These are phyloP conservation scores for Balamuthia mandrillaris DNA, from an alignment of 208 protist species.

Conservation along the genomic window DNA sequence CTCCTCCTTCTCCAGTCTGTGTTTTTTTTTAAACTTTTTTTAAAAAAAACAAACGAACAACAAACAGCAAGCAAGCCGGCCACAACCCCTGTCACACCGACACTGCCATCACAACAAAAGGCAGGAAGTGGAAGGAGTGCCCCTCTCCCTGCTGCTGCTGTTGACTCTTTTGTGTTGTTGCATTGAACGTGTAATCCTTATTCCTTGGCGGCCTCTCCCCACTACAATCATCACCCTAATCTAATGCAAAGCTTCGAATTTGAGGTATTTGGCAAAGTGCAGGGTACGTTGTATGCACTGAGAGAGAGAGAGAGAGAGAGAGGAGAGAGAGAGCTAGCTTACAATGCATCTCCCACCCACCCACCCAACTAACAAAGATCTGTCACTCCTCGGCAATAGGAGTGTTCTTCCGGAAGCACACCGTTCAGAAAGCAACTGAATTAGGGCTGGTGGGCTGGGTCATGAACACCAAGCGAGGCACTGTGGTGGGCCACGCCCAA, in stretches of 20 bases:
- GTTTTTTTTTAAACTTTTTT: too few species aligned
- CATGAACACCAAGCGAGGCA: conserved; percentile 4
- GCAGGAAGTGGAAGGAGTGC: too few species aligned
- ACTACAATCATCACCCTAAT: too few species aligned
- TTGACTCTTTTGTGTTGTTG: too few species aligned
- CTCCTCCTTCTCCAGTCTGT: too few species aligned
- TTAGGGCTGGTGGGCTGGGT: conserved; percentile 22
- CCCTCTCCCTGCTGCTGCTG: too few species aligned
- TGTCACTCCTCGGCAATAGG: neutral
- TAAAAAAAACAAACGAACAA: too few species aligned
- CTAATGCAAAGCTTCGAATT: conserved; percentile 4
- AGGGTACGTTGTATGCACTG: neutral
- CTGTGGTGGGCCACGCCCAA: conserved; percentile 20
- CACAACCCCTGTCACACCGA: too few species aligned
- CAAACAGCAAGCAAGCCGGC: too few species aligned
- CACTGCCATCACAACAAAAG: too few species aligned
- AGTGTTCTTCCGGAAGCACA: neutral
- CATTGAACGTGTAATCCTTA: too few species aligned
- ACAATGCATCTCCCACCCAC: neutral
- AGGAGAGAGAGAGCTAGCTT: neutral
- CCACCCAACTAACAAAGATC: neutral
- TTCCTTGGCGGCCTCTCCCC: too few species aligned
- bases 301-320: neutral
- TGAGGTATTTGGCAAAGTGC: conserved; percentile 31
- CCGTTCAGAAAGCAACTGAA: neutral